A percentile compares a stretch with the other conserved stretches of the same genome.
These are phyloP conservation scores for Ceriops tagal DNA, from an alignment of 345 rosid genomes.

Conservation along the genomic window DNA sequence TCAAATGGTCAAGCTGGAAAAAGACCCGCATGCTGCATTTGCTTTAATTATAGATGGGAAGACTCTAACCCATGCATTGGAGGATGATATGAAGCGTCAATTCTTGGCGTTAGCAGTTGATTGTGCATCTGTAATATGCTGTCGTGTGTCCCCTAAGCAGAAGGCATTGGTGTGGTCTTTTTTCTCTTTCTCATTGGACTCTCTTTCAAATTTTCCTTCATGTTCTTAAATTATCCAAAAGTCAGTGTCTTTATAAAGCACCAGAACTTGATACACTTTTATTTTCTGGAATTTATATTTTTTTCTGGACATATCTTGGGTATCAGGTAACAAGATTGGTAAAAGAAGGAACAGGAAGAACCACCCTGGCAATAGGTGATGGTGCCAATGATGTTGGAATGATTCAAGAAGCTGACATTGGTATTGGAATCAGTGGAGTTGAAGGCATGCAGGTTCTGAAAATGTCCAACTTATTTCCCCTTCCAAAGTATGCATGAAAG, in stretches of 20 bases:
- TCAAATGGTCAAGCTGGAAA: conserved; percentile 46
- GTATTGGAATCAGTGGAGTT: conserved; percentile 82
- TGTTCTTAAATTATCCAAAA: background rate
- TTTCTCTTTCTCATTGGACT: background rate
- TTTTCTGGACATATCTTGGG: background rate
- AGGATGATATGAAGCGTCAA: conserved; percentile 50
- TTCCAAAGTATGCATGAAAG: background rate
- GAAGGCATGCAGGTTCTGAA: conserved; percentile 79
- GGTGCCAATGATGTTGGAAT: conserved; percentile 89
- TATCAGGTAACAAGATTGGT: conserved; percentile 64
- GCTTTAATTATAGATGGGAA: conserved; percentile 75
- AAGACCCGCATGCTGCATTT: conserved; percentile 42
- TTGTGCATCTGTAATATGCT: conserved; percentile 84
- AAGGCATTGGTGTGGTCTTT: conserved; percentile 57
- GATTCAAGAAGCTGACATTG: conserved; percentile 96
- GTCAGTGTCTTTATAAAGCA: background rate
- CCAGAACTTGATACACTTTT: background rate
- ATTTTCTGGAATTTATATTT: background rate
- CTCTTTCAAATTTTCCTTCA: background rate
- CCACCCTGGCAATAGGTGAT: conserved; percentile 76
- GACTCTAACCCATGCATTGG: conserved; percentile 55
- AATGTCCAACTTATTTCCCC: background rate
- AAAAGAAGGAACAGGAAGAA: conserved; percentile 61
- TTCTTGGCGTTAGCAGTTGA: conserved; percentile 67
- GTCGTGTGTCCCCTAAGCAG: conserved; percentile 85